Conservation (phyloP, 1,139 yeast species). For the Yamadazyma kanchanaburiensis region DNA sequence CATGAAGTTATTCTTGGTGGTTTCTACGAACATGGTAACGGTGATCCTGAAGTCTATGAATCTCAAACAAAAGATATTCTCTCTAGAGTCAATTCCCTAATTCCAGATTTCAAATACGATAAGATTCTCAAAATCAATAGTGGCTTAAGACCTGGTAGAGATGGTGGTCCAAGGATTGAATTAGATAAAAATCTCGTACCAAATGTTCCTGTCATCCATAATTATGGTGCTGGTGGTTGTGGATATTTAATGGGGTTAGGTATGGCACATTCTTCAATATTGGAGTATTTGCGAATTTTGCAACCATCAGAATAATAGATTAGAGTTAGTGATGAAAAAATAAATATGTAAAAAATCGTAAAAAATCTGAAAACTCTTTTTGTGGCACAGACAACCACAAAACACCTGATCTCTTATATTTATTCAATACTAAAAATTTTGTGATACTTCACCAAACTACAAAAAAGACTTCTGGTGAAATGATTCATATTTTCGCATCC, state of each 20-base stretch:
- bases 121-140: constrained; percentile 54
- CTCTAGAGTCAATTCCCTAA: constrained; percentile 45
- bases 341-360: too few relatives aligned
- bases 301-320: too few relatives aligned
- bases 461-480: too few relatives aligned
- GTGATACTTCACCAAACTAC: neutral
- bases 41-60: constrained; percentile 50
- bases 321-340: too few relatives aligned
- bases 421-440: neutral
- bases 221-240: constrained; percentile 74
- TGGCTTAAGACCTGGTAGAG: constrained; percentile 63
- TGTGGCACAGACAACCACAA: too few relatives aligned
- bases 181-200: constrained; percentile 12
- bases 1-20: constrained; percentile 64
- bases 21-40: constrained; percentile 48
- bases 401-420: constrained; percentile 15
- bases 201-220: constrained; percentile 38
- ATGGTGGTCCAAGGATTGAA: constrained; percentile 63
- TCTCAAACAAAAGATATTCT: constrained; percentile 54
- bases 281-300: too few relatives aligned
- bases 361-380: too few relatives aligned
- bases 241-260: constrained; percentile 74
- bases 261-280: too few relatives aligned
- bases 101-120: constrained; percentile 38
- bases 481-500: too few relatives aligned